phyloP scores from a whole-genome alignment of 495 filamentous ascomycete species.

The Hyaloscypha hepaticicola region DNA sequence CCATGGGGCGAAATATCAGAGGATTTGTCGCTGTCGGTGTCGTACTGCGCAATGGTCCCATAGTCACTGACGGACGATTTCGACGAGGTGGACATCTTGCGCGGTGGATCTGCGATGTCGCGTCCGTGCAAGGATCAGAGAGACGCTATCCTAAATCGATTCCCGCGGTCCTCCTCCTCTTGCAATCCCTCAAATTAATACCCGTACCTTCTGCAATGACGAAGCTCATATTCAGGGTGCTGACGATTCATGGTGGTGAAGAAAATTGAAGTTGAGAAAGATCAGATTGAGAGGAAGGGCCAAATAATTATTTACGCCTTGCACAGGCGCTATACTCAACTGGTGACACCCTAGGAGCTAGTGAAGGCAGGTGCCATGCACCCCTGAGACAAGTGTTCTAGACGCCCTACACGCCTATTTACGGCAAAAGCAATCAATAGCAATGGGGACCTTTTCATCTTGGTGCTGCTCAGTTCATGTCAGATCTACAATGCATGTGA shows the following conservation, averaged over 20 bases:
- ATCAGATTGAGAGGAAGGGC: not conserved
- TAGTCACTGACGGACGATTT: slow-evolving; percentile 12
- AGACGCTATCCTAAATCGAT: not conserved
- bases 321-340: not conserved
- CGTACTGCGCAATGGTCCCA: slow-evolving; percentile 16
- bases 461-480: not conserved
- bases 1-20: slow-evolving; percentile 17
- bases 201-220: not conserved
- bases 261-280: not conserved
- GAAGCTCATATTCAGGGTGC: not conserved
- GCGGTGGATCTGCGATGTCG: not conserved
- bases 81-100: slow-evolving; percentile 1
- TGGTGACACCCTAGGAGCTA: not conserved
- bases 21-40: slow-evolving; percentile 13
- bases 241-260: not conserved
- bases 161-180: not conserved
- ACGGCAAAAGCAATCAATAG: too few relatives aligned
- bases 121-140: not conserved
- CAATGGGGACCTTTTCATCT: not conserved
- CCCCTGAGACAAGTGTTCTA: not conserved
- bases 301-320: not conserved
- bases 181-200: not conserved
- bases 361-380: not conserved
- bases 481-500: not conserved
- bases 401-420: not conserved